Percentiles rank a stretch among this genome's conserved stretches.
Conservation (phyloP, 345 rosid species). For the Passiflora organensis region DNA sequence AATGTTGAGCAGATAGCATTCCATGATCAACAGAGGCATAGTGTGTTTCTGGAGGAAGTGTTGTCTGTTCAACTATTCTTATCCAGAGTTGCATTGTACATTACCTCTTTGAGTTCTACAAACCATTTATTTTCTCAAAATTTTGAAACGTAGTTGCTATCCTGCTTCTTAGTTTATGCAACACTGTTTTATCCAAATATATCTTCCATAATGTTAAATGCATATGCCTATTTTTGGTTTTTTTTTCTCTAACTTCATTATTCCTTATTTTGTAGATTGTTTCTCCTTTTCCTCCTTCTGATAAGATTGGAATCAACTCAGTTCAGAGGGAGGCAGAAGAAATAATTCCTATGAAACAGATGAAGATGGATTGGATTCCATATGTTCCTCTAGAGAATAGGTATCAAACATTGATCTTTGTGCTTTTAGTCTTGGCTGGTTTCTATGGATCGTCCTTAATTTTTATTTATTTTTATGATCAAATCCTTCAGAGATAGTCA, state of each 20-base stretch:
- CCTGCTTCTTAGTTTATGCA: too few relatives aligned
- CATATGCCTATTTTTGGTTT: neutral
- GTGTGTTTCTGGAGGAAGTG: too few relatives aligned
- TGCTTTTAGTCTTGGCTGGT: slow-evolving; percentile 2
- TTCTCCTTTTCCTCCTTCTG: slow-evolving; percentile 93
- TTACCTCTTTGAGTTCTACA: too few relatives aligned
- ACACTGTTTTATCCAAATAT: too few relatives aligned
- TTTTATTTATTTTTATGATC: slow-evolving; percentile 6
- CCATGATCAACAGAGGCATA: too few relatives aligned
- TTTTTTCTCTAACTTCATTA: neutral
- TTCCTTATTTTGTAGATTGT: slow-evolving; percentile 46
- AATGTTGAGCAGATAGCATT: too few relatives aligned
- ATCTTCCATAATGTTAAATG: too few relatives aligned
- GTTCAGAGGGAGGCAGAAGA: slow-evolving; percentile 96
- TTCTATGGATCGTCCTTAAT: slow-evolving; percentile 7
- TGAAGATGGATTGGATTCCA: slow-evolving; percentile 99
- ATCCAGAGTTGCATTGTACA: too few relatives aligned
- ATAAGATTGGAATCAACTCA: slow-evolving; percentile 91
- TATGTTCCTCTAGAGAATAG: slow-evolving; percentile 83
- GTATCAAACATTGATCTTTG: slow-evolving; percentile 28
- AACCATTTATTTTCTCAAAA: too few relatives aligned
- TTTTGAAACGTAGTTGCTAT: too few relatives aligned
- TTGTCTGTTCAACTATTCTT: too few relatives aligned
- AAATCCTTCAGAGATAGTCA: slow-evolving; percentile 56
- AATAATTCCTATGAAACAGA: slow-evolving; percentile 93